Percentiles rank a stretch among this genome's conserved stretches.
phyloP scores from a whole-genome alignment of 2,329 filamentous ascomycete genomes.

The Venturia pyrina region DNA sequence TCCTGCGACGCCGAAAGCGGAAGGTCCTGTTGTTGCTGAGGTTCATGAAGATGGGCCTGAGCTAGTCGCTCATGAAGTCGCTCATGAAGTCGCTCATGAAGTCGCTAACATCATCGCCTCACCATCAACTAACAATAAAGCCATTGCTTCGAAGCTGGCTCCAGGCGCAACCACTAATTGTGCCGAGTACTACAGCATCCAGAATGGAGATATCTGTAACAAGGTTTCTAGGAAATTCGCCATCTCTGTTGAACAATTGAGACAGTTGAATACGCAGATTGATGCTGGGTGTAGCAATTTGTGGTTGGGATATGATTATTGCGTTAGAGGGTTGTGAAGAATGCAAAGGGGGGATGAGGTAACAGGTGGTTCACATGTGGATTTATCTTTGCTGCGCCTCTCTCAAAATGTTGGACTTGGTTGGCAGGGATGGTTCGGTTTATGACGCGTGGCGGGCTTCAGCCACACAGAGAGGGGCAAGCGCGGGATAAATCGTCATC shows the following conservation, averaged over 20 bases:
- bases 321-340: slow-evolving; percentile 16
- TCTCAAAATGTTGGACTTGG: background rate
- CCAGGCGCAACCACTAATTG: slow-evolving; percentile 18
- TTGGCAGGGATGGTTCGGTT: no score
- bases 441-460: background rate
- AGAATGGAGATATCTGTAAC: slow-evolving; percentile 24
- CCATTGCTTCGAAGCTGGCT: slow-evolving; percentile 1
- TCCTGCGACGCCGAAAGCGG: slow-evolving; percentile 6
- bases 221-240: slow-evolving; percentile 18
- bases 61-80: no score
- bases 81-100: no score
- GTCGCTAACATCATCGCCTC: background rate
- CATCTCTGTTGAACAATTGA: slow-evolving; percentile 21
- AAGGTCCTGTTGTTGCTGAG: slow-evolving; percentile 9
- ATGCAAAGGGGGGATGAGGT: background rate
- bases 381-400: background rate
- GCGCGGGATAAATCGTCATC: no score
- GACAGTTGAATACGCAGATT: slow-evolving; percentile 23
- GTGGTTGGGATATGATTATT: slow-evolving; percentile 28
- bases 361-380: background rate
- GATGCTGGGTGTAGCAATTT: slow-evolving; percentile 26
- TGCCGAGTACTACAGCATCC: slow-evolving; percentile 23
- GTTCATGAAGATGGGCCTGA: background rate
- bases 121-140: background rate
- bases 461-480: background rate